Base-by-base conservation (phyloP, 495 filamentous ascomycete genomes). In the Trichoderma parareesei region DNA sequence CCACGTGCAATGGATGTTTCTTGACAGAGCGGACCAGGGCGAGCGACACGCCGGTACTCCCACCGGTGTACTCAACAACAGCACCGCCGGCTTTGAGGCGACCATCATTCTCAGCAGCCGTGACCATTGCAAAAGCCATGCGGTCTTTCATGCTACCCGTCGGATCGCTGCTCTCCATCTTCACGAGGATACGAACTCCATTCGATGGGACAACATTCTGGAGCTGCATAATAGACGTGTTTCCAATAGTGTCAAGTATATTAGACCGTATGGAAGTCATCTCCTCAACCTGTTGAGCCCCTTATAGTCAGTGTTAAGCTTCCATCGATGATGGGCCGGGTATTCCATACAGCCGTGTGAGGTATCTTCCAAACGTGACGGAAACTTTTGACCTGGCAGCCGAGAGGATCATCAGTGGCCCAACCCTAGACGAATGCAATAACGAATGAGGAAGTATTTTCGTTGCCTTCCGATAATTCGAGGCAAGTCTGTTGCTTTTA, bases 121-220 rank as follows among this genome's bases (percentile, higher is more conserved):
- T 46, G n/a, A 63, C 49, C 62, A 63, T 63, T 8, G 62, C 62
- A 37, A 63, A 20, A 33, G 62, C 62, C 42, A 63, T 63, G 42
- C 62, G 62, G 35, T 63, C 62, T 48, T 63, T 63, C 62, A 63
- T 63, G n/a, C 62, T 63, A 1, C 41, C 62, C 5, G 62, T 63
- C 42, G 62, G 62, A 33, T 63, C 49, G 41, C 13, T 33, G 62
- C 62, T 44, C 49, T 63, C 62, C 8, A 63, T 48, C 10, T 63
- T 63, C 20, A 63, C 0, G 42, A 63, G 33, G 27, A 63, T 48
- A 16, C 62, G 62, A 16, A 37, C 42, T 43, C 62, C 62, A 46
- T 63, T 63, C 11, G 62, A 18, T 2, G 62, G 62, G n/a, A 48
- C 33, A 35, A 49, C 42, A 14, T 48, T 33, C 14, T 16, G 62